A percentile compares a stretch with the other conserved stretches of the same genome.
phyloP scores from a whole-genome alignment of 2,329 filamentous ascomycete genomes.

The Canariomyces notabilis region DNA sequence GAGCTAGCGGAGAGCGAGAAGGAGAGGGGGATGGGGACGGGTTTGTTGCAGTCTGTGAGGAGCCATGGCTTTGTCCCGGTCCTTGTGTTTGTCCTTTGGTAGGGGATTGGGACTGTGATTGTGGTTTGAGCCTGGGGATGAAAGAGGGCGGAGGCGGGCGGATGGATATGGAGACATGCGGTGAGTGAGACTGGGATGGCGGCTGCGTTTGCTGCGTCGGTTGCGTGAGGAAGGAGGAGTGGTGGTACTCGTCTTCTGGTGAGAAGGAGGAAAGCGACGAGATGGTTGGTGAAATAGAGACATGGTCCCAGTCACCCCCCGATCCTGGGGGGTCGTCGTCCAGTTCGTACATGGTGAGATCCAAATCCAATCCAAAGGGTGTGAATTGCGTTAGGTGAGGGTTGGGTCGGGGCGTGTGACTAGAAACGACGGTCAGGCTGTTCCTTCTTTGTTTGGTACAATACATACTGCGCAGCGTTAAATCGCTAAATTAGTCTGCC shows the following conservation, averaged over 20 bases:
- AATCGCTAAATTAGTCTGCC: no score
- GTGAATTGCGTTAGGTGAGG: neutral
- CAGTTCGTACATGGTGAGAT: conserved; percentile 11
- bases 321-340: conserved; percentile 7
- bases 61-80: no score
- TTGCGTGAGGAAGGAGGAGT: conserved; percentile 1
- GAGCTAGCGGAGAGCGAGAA: neutral
- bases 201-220: neutral
- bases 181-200: neutral
- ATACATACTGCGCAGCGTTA: neutral
- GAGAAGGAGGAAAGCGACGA: conserved; percentile 15
- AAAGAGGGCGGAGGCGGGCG: neutral
- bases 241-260: conserved; percentile 7
- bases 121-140: neutral
- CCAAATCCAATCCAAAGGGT: no score
- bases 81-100: neutral
- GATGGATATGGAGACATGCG: neutral
- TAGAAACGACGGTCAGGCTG: conserved; percentile 3
- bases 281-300: conserved; percentile 9
- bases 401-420: neutral
- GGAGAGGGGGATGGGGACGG: neutral
- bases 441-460: no score
- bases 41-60: no score
- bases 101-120: neutral
- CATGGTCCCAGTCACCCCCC: conserved; percentile 12